Conservation (phyloP, 768 basidiomycete species). For the Roridomyces roridus region DNA sequence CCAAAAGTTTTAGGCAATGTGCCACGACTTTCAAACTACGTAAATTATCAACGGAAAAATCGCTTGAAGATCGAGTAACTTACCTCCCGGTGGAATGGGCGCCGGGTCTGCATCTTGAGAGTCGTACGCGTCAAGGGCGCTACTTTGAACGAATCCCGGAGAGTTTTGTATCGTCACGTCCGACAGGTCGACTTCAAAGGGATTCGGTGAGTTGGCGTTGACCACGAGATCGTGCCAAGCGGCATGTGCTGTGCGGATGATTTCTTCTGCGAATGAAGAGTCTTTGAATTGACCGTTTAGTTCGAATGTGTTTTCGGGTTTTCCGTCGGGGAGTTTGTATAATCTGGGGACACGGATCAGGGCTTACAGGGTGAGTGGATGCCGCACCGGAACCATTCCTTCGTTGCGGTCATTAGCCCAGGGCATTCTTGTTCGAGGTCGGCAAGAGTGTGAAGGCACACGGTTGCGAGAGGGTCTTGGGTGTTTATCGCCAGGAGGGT, state of each 20-base stretch:
- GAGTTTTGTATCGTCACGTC: constrained; percentile 62
- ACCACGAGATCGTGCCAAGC: constrained; percentile 78
- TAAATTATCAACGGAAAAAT: no score
- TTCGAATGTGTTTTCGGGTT: constrained; percentile 79
- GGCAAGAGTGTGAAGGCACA: constrained; percentile 82
- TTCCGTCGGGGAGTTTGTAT: constrained; percentile 75
- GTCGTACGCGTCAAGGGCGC: no score
- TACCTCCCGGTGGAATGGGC: no score
- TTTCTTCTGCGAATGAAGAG: constrained; percentile 81
- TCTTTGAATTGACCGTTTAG: constrained; percentile 86
- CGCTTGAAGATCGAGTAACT: no score
- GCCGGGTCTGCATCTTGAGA: no score
- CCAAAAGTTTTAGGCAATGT: no score
- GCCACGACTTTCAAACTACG: no score
- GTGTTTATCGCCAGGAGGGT: constrained; percentile 84
- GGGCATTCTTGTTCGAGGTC: constrained; percentile 85
- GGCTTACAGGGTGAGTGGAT: neutral
- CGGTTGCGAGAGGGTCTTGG: constrained; percentile 75
- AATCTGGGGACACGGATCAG: constrained; percentile 25
- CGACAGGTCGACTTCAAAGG: constrained; percentile 28
- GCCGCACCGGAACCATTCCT: constrained; percentile 79
- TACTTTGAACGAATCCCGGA: constrained; percentile 47
- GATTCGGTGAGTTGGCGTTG: constrained; percentile 27
- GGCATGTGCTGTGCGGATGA: constrained; percentile 82
- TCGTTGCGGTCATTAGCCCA: constrained; percentile 77